These are phyloP conservation scores for Ceratobasidium sp. DNA, from an alignment of 1,284 basidiomycete genomes.

Conservation along the genomic window DNA sequence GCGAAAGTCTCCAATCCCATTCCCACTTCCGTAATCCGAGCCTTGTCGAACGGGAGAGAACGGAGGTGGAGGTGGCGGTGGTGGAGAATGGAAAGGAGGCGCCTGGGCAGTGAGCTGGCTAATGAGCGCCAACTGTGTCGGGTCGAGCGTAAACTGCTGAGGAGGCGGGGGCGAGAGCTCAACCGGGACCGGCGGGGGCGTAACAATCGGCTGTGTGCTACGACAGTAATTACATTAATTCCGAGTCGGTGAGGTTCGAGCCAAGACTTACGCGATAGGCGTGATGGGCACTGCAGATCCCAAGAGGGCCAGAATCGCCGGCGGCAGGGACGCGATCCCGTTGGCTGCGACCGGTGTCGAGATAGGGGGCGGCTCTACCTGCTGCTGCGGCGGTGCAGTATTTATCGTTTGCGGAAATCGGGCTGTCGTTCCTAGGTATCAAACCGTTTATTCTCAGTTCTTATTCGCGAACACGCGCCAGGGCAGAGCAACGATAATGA, in stretches of 20 bases:
- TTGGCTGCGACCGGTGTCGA: slow-evolving; percentile 28
- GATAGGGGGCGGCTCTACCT: slow-evolving; percentile 16
- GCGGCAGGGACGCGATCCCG: slow-evolving; percentile 33
- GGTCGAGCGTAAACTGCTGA: slow-evolving; percentile 54
- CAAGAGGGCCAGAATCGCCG: slow-evolving; percentile 41
- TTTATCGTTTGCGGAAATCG: slow-evolving; percentile 13
- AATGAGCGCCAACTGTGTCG: slow-evolving; percentile 71
- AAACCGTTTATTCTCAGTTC: slow-evolving; percentile 31
- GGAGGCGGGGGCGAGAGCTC: not conserved
- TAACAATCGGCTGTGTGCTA: too few relatives aligned
- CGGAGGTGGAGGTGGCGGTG: slow-evolving; percentile 7
- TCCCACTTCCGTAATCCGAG: slow-evolving; percentile 27
- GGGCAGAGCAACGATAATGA: slow-evolving; percentile 23
- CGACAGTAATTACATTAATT: not conserved
- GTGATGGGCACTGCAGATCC: slow-evolving; percentile 21
- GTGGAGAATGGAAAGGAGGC: slow-evolving; percentile 56
- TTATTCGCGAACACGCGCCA: slow-evolving; percentile 16
- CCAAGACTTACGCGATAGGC: not conserved
- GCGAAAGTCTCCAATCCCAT: slow-evolving; percentile 44
- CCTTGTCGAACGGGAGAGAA: slow-evolving; percentile 29
- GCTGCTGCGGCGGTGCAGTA: slow-evolving; percentile 7
- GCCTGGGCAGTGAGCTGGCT: slow-evolving; percentile 73
- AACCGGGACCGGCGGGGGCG: slow-evolving; percentile 11
- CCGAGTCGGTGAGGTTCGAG: not conserved
- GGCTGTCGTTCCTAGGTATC: slow-evolving; percentile 57